These are phyloP conservation scores for Exophiala spinifera DNA, from an alignment of 2,329 filamentous ascomycete genomes.

Conservation along the genomic window DNA sequence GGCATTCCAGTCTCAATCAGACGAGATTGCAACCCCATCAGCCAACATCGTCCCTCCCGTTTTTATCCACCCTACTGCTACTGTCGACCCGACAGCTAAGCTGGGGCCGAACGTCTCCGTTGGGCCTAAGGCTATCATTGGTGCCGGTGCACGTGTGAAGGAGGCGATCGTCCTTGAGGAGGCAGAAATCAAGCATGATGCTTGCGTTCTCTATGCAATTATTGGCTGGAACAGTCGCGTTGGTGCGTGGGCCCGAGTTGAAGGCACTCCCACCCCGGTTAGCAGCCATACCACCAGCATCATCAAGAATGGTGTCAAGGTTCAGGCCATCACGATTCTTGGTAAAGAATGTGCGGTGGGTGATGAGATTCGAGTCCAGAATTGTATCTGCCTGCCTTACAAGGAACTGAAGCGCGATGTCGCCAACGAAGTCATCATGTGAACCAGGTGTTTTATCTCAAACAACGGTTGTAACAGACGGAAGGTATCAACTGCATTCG, in stretches of 20 bases:
- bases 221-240: constrained; percentile 96
- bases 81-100: constrained; percentile 91
- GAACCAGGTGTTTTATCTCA: neutral
- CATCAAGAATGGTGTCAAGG: constrained; percentile 96
- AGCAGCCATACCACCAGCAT: constrained; percentile 90
- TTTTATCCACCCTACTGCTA: constrained; percentile 88
- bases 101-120: constrained; percentile 96
- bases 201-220: constrained; percentile 91
- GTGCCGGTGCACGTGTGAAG: constrained; percentile 86
- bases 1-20: constrained; percentile 77
- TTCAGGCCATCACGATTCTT: constrained; percentile 95
- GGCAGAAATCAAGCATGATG: constrained; percentile 92
- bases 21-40: constrained; percentile 78
- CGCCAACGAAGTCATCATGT: constrained; percentile 77
- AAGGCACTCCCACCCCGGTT: constrained; percentile 85
- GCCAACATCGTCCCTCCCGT: constrained; percentile 88
- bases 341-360: constrained; percentile 94
- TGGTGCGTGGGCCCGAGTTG: constrained; percentile 96
- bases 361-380: constrained; percentile 93
- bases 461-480: neutral
- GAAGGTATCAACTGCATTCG: neutral
- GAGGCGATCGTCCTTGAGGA: constrained; percentile 95
- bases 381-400: constrained; percentile 94
- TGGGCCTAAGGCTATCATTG: constrained; percentile 80
- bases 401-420: constrained; percentile 98